These are phyloP conservation scores for Gillenia trifoliata DNA, from an alignment of 306 rosid genomes.

Conservation along the genomic window DNA sequence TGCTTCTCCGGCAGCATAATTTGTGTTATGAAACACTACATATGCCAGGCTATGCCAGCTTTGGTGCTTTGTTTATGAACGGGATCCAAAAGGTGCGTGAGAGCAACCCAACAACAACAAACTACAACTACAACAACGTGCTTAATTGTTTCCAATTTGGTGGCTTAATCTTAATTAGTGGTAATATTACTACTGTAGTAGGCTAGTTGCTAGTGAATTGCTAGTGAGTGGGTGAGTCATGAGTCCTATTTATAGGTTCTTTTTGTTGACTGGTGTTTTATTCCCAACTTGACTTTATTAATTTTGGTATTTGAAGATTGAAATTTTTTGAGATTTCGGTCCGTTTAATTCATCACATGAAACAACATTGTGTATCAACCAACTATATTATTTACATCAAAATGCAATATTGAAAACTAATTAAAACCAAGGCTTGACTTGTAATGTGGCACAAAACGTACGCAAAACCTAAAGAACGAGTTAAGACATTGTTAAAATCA, in stretches of 20 bases:
- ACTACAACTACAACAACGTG: background rate
- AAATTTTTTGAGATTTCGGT: background rate
- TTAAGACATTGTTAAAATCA: background rate
- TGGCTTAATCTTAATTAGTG: background rate
- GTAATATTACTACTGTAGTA: background rate
- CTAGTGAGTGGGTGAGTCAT: background rate
- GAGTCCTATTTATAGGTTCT: background rate
- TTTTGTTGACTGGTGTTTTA: conserved; percentile 3
- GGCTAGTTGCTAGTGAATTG: too few species aligned
- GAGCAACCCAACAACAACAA: background rate
- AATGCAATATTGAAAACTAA: background rate
- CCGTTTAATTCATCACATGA: background rate
- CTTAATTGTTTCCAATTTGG: background rate
- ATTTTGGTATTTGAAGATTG: background rate
- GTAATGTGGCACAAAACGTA: background rate
- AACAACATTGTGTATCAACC: background rate
- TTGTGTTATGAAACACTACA: background rate
- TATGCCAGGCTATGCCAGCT: background rate
- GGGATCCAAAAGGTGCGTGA: background rate
- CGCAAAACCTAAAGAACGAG: background rate
- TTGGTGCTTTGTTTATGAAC: background rate
- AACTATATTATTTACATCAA: background rate
- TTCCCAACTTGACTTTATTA: background rate
- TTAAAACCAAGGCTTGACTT: background rate
- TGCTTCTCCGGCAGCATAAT: background rate